Percentiles rank a stretch among this genome's conserved stretches.
Conservation (phyloP, 2,329 filamentous ascomycete species). For the Xylariaceae sp. region DNA sequence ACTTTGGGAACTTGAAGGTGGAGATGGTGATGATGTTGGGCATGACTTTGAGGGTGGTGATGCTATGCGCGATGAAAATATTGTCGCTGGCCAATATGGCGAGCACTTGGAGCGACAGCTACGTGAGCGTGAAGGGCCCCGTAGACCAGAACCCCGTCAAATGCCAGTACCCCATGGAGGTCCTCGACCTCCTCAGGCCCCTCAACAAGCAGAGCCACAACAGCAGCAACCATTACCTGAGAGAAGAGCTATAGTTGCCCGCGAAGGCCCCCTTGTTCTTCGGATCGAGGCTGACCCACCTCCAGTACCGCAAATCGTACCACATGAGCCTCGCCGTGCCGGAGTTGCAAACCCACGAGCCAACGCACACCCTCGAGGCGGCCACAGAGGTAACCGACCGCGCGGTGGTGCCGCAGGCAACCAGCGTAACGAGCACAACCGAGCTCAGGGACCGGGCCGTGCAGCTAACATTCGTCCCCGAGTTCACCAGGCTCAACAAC, state of each 20-base stretch:
- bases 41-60: slow-evolving; percentile 40
- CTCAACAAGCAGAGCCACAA: slow-evolving; percentile 14
- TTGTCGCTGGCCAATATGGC: slow-evolving; percentile 22
- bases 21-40: slow-evolving; percentile 58
- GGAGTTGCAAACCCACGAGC: slow-evolving; percentile 22
- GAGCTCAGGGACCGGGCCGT: slow-evolving; percentile 23
- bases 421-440: slow-evolving; percentile 28
- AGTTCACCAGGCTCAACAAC: slow-evolving; percentile 17
- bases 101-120: slow-evolving; percentile 26
- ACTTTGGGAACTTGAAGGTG: slow-evolving; percentile 83
- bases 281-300: slow-evolving; percentile 42
- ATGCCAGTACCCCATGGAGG: slow-evolving; percentile 18
- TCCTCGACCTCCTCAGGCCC: slow-evolving; percentile 18
- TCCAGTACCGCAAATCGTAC: slow-evolving; percentile 22
- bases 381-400: slow-evolving; percentile 30
- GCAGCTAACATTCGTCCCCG: slow-evolving; percentile 7
- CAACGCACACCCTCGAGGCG: slow-evolving; percentile 30
- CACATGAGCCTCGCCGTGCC: slow-evolving; percentile 24
- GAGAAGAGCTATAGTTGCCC: slow-evolving; percentile 44
- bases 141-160: slow-evolving; percentile 23
- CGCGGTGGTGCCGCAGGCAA: slow-evolving; percentile 21
- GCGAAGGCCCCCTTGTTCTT: slow-evolving; percentile 53
- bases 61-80: slow-evolving; percentile 18
- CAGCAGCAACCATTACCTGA: slow-evolving; percentile 29
- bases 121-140: slow-evolving; percentile 20